These are phyloP conservation scores for Lathyrus sativus DNA, from an alignment of 306 rosid genomes.

Conservation along the genomic window DNA sequence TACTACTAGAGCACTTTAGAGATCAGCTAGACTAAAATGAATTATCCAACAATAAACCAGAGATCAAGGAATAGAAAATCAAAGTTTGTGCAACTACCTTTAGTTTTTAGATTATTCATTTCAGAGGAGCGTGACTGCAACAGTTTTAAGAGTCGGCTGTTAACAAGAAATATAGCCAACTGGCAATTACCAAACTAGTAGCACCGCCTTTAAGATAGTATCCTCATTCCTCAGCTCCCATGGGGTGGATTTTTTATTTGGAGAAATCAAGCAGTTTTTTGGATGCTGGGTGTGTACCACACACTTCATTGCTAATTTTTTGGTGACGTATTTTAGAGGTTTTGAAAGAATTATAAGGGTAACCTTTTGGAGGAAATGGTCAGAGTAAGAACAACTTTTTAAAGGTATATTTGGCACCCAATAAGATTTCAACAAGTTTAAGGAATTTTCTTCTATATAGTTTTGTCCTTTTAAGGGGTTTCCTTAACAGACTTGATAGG, in stretches of 20 bases:
- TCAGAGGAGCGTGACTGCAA: background rate
- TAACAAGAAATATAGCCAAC: slow-evolving; percentile 16
- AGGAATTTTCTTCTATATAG: background rate
- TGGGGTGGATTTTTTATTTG: background rate
- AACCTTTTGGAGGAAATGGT: background rate
- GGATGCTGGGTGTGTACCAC: background rate
- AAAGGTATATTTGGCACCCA: slow-evolving; percentile 8
- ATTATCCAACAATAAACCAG: slow-evolving; percentile 1
- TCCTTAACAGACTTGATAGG: background rate
- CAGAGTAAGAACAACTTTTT: background rate
- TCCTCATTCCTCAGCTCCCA: background rate
- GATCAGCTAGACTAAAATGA: background rate
- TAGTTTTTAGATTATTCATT: background rate
- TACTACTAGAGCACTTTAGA: background rate
- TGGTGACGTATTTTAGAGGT: background rate
- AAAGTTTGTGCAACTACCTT: background rate
- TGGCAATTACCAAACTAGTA: background rate
- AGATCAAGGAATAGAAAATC: background rate
- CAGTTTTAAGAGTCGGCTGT: slow-evolving; percentile 2
- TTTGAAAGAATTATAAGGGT: background rate
- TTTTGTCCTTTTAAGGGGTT: background rate
- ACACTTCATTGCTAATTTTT: background rate
- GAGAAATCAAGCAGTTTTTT: background rate
- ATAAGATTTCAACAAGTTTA: background rate
- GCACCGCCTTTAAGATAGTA: background rate